These are phyloP conservation scores for Neonectria faginata DNA, from an alignment of 2,329 filamentous ascomycete genomes.

Conservation along the genomic window DNA sequence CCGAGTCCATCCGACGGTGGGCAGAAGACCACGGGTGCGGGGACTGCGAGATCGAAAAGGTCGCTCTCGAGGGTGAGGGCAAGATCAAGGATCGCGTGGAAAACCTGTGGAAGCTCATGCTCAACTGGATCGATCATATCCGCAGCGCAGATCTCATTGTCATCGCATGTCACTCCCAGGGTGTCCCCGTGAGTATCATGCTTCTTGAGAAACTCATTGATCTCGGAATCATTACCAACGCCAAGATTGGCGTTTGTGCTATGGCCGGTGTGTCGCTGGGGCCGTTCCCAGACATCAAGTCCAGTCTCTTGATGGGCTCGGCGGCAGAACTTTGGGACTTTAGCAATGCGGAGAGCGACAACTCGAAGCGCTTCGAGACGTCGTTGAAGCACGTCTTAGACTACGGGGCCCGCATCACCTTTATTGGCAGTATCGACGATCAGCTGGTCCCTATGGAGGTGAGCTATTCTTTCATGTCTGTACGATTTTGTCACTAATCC, in stretches of 20 bases:
- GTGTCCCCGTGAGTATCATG: constrained; percentile 93
- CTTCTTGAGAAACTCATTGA: constrained; percentile 92
- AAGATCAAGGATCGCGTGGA: constrained; percentile 90
- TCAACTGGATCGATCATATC: constrained; percentile 95
- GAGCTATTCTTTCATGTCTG: constrained; percentile 43
- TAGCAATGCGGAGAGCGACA: constrained; percentile 80
- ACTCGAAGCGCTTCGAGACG: constrained; percentile 83
- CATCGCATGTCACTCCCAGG: constrained; percentile 94
- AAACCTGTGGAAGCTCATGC: constrained; percentile 90
- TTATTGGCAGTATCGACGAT: constrained; percentile 95
- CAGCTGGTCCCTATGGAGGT: constrained; percentile 94
- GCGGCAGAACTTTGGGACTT: constrained; percentile 98
- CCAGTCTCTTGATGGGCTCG: constrained; percentile 86
- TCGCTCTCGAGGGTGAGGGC: constrained; percentile 94
- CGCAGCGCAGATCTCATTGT: constrained; percentile 89
- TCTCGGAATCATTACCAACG: constrained; percentile 82
- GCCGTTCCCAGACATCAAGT: constrained; percentile 92
- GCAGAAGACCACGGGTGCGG: constrained; percentile 77
- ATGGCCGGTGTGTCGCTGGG: constrained; percentile 94
- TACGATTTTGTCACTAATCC: constrained; percentile 36
- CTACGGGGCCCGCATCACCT: constrained; percentile 85
- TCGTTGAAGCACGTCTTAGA: constrained; percentile 80
- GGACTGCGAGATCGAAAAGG: constrained; percentile 88
- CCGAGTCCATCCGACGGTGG: constrained; percentile 86
- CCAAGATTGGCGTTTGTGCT: constrained; percentile 86